Conservation (phyloP, 2,329 filamentous ascomycete genomes). For the Paraconiothyrium brasiliense region DNA sequence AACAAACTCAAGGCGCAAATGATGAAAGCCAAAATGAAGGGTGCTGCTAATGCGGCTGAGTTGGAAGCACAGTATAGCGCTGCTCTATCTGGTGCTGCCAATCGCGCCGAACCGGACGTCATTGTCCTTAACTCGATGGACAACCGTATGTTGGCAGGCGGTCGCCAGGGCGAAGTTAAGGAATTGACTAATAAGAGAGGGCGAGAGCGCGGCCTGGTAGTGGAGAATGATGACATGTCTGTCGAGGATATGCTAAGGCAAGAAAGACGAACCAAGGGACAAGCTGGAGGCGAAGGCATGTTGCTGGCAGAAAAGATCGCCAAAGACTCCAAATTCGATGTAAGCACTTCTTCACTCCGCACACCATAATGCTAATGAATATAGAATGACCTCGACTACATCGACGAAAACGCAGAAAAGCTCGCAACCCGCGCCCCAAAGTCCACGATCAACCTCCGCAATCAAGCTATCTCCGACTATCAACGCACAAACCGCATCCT, state of each 20-base stretch:
- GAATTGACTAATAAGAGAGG: slow-evolving; percentile 82
- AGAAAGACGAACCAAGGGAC: slow-evolving; percentile 83
- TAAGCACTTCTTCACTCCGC: slow-evolving; percentile 40
- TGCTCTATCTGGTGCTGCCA: slow-evolving; percentile 71
- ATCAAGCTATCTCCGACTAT: slow-evolving; percentile 85
- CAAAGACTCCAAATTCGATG: slow-evolving; percentile 87
- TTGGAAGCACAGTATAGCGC: slow-evolving; percentile 86
- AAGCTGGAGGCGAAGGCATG: slow-evolving; percentile 80
- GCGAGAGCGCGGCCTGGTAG: slow-evolving; percentile 81
- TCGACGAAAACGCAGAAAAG: slow-evolving; percentile 95
- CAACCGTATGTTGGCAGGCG: slow-evolving; percentile 86
- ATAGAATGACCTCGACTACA: slow-evolving; percentile 87
- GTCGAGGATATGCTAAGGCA: slow-evolving; percentile 98
- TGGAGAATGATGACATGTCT: slow-evolving; percentile 93
- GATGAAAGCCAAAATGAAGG: slow-evolving; percentile 92
- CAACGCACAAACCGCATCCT: slow-evolving; percentile 88
- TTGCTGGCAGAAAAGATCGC: slow-evolving; percentile 91
- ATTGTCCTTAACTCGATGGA: slow-evolving; percentile 89
- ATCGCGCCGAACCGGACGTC: slow-evolving; percentile 68
- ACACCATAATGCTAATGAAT: slow-evolving; percentile 26
- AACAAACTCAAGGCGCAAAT: slow-evolving; percentile 93
- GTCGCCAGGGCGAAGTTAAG: slow-evolving; percentile 77
- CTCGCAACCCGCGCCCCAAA: slow-evolving; percentile 88
- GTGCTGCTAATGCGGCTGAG: slow-evolving; percentile 75
- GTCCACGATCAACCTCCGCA: slow-evolving; percentile 87